phyloP scores from a whole-genome alignment of 1,284 basidiomycete genomes.

The Boletus sp. region DNA sequence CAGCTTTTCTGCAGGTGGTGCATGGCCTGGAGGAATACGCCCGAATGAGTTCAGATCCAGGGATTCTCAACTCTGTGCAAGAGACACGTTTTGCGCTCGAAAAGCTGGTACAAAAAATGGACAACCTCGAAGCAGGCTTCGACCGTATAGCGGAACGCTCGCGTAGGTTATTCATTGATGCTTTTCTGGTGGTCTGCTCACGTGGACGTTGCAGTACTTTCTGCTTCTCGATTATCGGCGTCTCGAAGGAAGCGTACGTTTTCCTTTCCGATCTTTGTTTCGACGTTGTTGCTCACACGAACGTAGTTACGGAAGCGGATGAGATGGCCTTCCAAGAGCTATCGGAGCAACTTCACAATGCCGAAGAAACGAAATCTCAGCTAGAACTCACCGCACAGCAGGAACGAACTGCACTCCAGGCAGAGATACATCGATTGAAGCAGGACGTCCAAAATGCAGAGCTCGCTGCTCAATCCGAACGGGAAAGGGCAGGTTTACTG shows the following conservation, averaged over 20 bases:
- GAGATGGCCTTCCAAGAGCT: conserved; percentile 69
- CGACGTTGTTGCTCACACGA: conserved; percentile 8
- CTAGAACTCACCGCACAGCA: conserved; percentile 53
- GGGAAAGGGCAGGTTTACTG: conserved; percentile 47
- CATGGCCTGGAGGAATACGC: conserved; percentile 62
- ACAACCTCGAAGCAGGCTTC: conserved; percentile 69
- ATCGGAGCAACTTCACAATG: conserved; percentile 54
- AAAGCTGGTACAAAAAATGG: conserved; percentile 70
- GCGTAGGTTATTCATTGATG: conserved; percentile 43
- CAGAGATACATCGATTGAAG: conserved; percentile 53
- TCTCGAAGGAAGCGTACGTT: conserved; percentile 66
- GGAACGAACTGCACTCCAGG: conserved; percentile 49
- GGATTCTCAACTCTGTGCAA: conserved; percentile 52
- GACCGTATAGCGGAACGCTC: conserved; percentile 79
- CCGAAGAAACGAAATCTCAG: conserved; percentile 50
- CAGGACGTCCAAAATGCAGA: conserved; percentile 40
- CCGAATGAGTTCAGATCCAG: conserved; percentile 40
- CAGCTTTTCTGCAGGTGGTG: conserved; percentile 61
- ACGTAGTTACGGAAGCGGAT: conserved; percentile 60
- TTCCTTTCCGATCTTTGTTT: background rate
- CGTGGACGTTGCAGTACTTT: conserved; percentile 47
- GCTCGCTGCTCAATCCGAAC: conserved; percentile 39
- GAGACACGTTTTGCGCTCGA: conserved; percentile 61
- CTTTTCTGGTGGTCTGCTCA: conserved; percentile 9
- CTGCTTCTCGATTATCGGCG: conserved; percentile 60